Evolutionary conservation across 768 basidiomycete species (phyloP).

Genomic region (Rhodocollybia butyracea): DNA sequence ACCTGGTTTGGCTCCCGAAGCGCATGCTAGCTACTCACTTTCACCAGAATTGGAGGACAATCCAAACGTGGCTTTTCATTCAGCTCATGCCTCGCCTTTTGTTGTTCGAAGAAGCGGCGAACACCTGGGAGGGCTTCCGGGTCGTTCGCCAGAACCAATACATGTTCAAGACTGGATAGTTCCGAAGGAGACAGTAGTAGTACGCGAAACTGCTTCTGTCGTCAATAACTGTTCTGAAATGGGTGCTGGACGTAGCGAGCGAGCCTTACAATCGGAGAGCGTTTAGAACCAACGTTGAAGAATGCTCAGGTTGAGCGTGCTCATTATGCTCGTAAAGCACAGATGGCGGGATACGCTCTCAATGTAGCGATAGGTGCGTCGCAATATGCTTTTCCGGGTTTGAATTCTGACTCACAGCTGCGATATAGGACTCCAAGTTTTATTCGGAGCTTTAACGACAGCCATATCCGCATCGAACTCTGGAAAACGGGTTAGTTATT

Average conservation of each 20-base stretch:
- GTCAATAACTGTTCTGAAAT: neutral
- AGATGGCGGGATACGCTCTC: conserved; percentile 30
- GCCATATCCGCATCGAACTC: conserved; percentile 50
- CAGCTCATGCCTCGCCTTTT: neutral
- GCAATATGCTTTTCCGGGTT: neutral
- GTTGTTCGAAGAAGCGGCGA: neutral
- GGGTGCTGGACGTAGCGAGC: neutral
- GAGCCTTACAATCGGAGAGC: conserved; percentile 43
- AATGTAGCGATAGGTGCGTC: conserved; percentile 48
- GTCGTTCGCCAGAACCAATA: neutral
- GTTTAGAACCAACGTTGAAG: conserved; percentile 51
- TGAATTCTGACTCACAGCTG: neutral
- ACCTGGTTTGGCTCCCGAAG: neutral
- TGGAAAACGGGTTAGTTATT: conserved; percentile 35
- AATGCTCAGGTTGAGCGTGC: conserved; percentile 42
- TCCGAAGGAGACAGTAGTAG: neutral
- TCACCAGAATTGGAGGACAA: neutral
- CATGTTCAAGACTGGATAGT: neutral
- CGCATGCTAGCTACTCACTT: neutral
- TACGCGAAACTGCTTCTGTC: neutral
- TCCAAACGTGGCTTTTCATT: neutral
- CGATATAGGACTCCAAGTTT: conserved; percentile 47
- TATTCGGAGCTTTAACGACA: conserved; percentile 66
- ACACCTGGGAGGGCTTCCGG: neutral
- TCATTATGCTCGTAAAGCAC: conserved; percentile 45